Base-by-base conservation (phyloP, 1,284 basidiomycete genomes). In the Boletus smithii region DNA sequence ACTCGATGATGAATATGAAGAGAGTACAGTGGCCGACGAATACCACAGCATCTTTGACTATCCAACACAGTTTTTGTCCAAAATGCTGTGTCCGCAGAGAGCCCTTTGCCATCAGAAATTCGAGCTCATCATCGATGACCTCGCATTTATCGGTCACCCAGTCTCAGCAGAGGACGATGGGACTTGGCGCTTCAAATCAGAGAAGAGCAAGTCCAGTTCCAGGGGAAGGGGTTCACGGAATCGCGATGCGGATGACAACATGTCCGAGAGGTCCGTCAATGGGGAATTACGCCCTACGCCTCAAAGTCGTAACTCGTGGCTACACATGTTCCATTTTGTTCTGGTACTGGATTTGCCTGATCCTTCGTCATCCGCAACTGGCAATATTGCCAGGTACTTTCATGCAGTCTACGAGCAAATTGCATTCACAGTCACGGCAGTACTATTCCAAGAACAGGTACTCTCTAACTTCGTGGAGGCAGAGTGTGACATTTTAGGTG, bases 61-160 rank as follows among this genome's bases (percentile, higher is more conserved):
- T 67, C 80, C 85, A 8, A 72, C 86, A 11, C 84, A 88, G 51
- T 88, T 93, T 58, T 76, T 98, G 26, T 89, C 91, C 20, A 80
- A 80, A 44, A 74, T 97, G 51, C 75, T 98, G 7, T 88, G 86
- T 50, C 93, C 94, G 0, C 80, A 85, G 36, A 71, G 73, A 24
- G 77, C 85, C 14, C 81, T 94, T 63, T 97, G 93, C 62, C 92
- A 98, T 67, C 91, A 93, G 64, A 92, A 92, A 62, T 98, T 97
- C 62, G 94, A 97, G 66, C 79, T 99, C 23, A 69, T 89, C 36
- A 85, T 97, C 17, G 94, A 98, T 60, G 88, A 95, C 59, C 76
- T 98, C n/a, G 89, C 85, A 2, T 98, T 98, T 63, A 77, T 98
- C 32, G 95, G 95, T 0, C 95, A 98, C 66, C 95, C 95, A 0